Evolutionary conservation across 2,329 filamentous ascomycete species (phyloP).

Genomic region (Sclerotiophoma versabilis): DNA sequence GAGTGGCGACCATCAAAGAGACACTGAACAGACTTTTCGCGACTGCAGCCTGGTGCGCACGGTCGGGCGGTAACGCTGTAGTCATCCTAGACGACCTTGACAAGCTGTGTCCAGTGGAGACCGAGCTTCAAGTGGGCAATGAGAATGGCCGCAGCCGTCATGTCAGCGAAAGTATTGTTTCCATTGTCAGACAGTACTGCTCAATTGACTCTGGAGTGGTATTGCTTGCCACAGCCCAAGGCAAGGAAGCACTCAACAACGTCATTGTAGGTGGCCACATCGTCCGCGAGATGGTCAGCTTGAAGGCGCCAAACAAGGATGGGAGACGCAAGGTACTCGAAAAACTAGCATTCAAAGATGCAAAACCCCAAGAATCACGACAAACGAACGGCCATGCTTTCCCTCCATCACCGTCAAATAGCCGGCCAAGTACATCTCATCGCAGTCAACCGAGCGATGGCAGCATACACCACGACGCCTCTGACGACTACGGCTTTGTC

Average conservation of each 20-base stretch:
- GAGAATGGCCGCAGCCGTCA: conserved; percentile 93
- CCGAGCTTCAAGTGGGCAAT: conserved; percentile 89
- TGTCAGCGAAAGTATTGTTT: conserved; percentile 86
- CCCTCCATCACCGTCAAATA: conserved; percentile 56
- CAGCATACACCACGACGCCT: conserved; percentile 48
- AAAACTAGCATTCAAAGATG: conserved; percentile 67
- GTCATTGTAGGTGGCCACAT: conserved; percentile 91
- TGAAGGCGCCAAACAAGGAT: conserved; percentile 94
- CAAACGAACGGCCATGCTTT: conserved; percentile 42
- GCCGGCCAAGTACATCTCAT: conserved; percentile 53
- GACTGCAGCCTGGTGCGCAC: conserved; percentile 87
- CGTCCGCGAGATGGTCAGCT: conserved; percentile 84
- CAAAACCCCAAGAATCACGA: conserved; percentile 32
- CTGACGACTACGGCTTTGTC: conserved; percentile 65
- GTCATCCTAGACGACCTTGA: conserved; percentile 94
- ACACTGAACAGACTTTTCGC: conserved; percentile 84
- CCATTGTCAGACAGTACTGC: conserved; percentile 85
- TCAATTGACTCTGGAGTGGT: conserved; percentile 80
- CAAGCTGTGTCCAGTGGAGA: conserved; percentile 90
- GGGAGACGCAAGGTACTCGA: conserved; percentile 84
- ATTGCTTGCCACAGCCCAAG: conserved; percentile 86
- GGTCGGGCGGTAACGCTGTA: conserved; percentile 81
- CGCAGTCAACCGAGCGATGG: conserved; percentile 53
- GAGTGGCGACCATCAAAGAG: conserved; percentile 90
- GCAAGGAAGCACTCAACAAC: conserved; percentile 90